Evolutionary conservation across 2,329 filamentous ascomycete genomes (phyloP), one percentile per base, ranked within the genome.

Genomic region (Aspergillus luchuensis): DNA sequence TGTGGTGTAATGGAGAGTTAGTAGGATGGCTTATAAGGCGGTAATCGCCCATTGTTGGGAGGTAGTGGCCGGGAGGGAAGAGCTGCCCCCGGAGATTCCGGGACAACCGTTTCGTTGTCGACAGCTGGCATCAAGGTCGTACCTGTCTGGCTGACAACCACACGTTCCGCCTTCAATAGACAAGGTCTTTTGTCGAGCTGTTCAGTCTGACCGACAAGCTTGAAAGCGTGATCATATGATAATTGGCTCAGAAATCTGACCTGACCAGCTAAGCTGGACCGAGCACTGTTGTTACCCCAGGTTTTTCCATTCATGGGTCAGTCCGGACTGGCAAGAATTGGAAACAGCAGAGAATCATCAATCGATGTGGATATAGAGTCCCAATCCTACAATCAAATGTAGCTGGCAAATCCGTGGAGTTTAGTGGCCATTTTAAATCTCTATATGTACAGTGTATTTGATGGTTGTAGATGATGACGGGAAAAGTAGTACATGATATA

Each of bases 381-480:
- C 33, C 33, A 36, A 36, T 36, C 10, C 33, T 36, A 36, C 33
- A 36, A 36, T 36, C 33, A 36, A 36, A 33, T 39, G 57, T 17
- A 49, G 15, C 23, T 30, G 23, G 10, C 5, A 15, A 19, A 25
- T 50, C 47, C 47, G 25, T 50, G 59, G 52, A 56, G 63, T 63
- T 60, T 58, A 69, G 67, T 69, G 67, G 67, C 66, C 67, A 67
- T 68, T 70, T 70, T 68, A 63, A 60, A 65, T 45, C 63, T 70
- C 67, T 69, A 70, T 69, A 70, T 69, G 68, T 70, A 70, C 68
- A 70, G 62, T 67, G 66, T 67, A 70, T 66, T 69, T 48, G 58
- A 57, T 60, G 53, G 38, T 65, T 63, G 62, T 66, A 66, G 66
- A 66, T 63, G 67, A 66, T 53, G 55, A 64, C 60, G 50, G 58